Evolutionary conservation across 2,329 filamentous ascomycete genomes (phyloP).

Genomic region (Fusarium sp.): DNA sequence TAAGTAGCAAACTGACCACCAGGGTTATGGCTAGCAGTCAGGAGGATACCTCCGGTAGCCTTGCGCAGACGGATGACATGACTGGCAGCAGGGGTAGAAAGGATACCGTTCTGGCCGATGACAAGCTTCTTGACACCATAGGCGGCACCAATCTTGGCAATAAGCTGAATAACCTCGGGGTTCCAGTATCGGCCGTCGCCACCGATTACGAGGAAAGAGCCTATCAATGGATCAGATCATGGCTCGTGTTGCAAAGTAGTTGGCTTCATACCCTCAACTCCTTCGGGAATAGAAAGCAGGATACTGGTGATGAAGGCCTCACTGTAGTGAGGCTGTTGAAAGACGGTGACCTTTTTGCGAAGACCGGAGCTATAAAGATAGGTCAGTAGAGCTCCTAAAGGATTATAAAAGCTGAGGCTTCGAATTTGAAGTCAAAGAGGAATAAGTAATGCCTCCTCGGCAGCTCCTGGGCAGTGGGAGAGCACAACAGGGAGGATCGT

Average conservation of each 20-base stretch:
- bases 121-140: conserved; percentile 99
- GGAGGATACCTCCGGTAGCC: conserved; percentile 94
- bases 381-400: conserved; percentile 23
- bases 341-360: conserved; percentile 98
- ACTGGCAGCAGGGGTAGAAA: conserved; percentile 95
- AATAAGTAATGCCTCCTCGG: neutral
- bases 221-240: conserved; percentile 51
- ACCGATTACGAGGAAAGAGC: conserved; percentile 91
- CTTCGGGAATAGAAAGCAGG: conserved; percentile 95
- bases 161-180: conserved; percentile 94
- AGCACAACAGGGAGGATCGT: conserved; percentile 19
- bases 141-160: conserved; percentile 95
- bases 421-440: neutral
- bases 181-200: conserved; percentile 98
- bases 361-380: conserved; percentile 81
- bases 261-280: conserved; percentile 74
- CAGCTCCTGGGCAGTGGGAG: conserved; percentile 22
- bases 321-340: conserved; percentile 95
- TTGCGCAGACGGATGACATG: conserved; percentile 95
- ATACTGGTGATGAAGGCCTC: conserved; percentile 96
- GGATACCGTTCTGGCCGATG: conserved; percentile 94
- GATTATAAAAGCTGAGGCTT: neutral
- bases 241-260: neutral
- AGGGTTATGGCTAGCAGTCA: conserved; percentile 98
- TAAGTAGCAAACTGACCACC: conserved; percentile 73